Evolutionary conservation across 805 yeast species (phyloP).

Genomic region (Monosporozyma aerobia): DNA sequence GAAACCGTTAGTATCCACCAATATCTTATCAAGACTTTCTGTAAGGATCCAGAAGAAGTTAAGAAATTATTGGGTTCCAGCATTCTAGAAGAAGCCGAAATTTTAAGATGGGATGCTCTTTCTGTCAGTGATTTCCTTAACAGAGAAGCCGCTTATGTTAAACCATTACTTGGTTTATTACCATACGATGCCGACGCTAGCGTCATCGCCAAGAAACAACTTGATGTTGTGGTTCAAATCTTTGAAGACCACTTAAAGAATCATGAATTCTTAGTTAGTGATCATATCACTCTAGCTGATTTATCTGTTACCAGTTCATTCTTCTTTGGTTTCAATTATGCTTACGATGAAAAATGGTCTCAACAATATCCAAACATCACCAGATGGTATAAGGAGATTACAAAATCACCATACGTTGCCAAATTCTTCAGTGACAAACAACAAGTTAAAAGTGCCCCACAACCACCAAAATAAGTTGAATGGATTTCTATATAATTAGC

Average conservation of each 20-base stretch:
- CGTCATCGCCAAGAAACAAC: slow-evolving; percentile 34
- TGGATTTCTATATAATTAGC: too few species aligned
- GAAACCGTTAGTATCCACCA: slow-evolving; percentile 56
- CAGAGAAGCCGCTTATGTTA: slow-evolving; percentile 39
- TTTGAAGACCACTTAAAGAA: slow-evolving; percentile 49
- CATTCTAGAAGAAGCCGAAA: slow-evolving; percentile 30
- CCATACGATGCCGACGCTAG: slow-evolving; percentile 68
- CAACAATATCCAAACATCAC: too few species aligned
- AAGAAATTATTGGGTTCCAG: slow-evolving; percentile 45
- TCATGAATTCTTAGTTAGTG: slow-evolving; percentile 63
- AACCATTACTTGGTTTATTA: slow-evolving; percentile 45
- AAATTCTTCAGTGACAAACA: too few species aligned
- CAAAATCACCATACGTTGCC: too few species aligned
- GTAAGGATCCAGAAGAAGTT: slow-evolving; percentile 28
- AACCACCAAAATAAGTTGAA: too few species aligned
- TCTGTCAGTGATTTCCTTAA: slow-evolving; percentile 58
- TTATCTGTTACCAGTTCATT: slow-evolving; percentile 12
- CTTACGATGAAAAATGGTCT: slow-evolving; percentile 60
- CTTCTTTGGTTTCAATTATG: slow-evolving; percentile 31
- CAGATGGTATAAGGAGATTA: too few species aligned
- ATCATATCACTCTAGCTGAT: slow-evolving; percentile 38
- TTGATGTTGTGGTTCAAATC: slow-evolving; percentile 33
- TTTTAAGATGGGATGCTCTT: slow-evolving; percentile 70
- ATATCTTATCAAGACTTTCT: slow-evolving; percentile 34
- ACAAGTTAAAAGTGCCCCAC: too few species aligned